Base-by-base conservation (phyloP, 169 alveolate species). In the Eimeria acervulina region DNA sequence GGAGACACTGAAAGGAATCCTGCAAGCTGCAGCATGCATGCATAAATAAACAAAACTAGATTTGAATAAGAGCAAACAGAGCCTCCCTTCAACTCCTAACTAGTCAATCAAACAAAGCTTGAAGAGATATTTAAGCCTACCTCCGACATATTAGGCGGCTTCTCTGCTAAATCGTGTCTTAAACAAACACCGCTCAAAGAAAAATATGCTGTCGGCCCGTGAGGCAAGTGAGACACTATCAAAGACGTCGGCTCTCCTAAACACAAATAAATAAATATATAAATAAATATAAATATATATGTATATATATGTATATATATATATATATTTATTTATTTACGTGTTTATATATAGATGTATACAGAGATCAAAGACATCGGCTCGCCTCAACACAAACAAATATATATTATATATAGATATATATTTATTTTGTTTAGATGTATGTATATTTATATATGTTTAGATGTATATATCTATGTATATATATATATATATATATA, bases 121-220 rank as follows among this genome's bases (percentile, higher is more conserved):
- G 10, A 28, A 66, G 4, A 66, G 15, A 66, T 28, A 66, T 8
- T 5, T 66, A n/a, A 33, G 23, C 76, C 90, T 55, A 96, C 98
- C 97, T 99, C 99, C 40, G 99, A 98, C 97, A 99, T 98, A 47
- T 99, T 98, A 47, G 99, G 99, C 19, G 99, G 99, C 95, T 98
- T 98, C 66, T 98, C 99, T 8, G 99, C 98, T 78, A 99, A 98
- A 96, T 99, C 99, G 96, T 99, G 99, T 70, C 99, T 98, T 94
- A 99, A 97, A 23, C 98, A 99, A 33, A 99, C 99, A 95, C 99
- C 99, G 42, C 98, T 97, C 26, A 99, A 96, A 38, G 99, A 99
- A 96, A 99, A 99, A 97, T 99, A 99, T 3, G 99, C 99, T 5
- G 99, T 99, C 0, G 99, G 99, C 0, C 99, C 99, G 93, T 98